These are phyloP conservation scores for Sporothrix brasiliensis DNA, from an alignment of 2,329 filamentous ascomycete genomes.

Conservation along the genomic window DNA sequence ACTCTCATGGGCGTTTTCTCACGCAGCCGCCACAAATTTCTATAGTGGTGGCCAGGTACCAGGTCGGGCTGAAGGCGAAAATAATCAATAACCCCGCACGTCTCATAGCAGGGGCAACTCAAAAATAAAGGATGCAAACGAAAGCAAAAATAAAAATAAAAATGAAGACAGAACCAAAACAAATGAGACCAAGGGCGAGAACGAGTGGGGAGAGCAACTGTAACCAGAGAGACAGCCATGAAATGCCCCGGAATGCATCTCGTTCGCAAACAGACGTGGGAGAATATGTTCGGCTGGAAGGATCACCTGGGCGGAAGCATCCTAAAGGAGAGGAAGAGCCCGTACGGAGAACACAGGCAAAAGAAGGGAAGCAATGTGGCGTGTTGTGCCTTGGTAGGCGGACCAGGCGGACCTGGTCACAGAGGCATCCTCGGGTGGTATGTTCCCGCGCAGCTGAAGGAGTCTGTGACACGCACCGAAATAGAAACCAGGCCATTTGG, in stretches of 20 bases:
- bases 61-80: neutral
- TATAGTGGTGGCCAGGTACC: neutral
- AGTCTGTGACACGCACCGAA: conserved; percentile 14
- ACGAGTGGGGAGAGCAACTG: neutral
- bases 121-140: neutral
- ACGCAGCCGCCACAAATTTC: neutral
- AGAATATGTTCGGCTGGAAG: neutral
- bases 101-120: conserved; percentile 1
- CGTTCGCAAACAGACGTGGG: conserved; percentile 10
- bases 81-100: neutral
- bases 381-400: neutral
- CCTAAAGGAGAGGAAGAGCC: neutral
- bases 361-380: neutral
- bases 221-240: neutral
- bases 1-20: neutral
- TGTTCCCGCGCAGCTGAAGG: neutral
- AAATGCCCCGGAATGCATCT: neutral
- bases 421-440: neutral
- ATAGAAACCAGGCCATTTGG: neutral
- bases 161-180: neutral
- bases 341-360: neutral
- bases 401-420: neutral
- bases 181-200: neutral
- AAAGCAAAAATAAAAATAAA: neutral
- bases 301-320: neutral